Evolutionary conservation across 306 rosid species (phyloP).

Genomic region (Corylus heterophylla): DNA sequence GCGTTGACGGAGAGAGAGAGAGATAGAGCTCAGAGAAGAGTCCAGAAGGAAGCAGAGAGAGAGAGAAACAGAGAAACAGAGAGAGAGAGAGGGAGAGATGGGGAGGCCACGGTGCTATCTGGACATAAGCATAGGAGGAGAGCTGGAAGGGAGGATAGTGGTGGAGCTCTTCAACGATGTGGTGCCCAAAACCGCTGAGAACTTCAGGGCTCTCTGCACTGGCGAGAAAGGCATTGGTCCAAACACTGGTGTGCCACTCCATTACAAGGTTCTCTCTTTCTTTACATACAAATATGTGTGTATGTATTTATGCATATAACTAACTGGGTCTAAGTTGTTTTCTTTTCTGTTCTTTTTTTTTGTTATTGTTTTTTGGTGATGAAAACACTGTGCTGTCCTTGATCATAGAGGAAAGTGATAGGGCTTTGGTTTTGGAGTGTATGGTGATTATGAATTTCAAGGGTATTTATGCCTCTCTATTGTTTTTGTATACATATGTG

Average conservation of each 20-base stretch:
- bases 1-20: neutral
- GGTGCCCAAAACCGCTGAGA: slow-evolving; percentile 75
- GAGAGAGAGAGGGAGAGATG: slow-evolving; percentile 36
- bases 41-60: neutral
- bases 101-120: slow-evolving; percentile 69
- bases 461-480: neutral
- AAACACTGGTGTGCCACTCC: slow-evolving; percentile 75
- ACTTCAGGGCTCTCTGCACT: slow-evolving; percentile 90
- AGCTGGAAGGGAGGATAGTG: slow-evolving; percentile 81
- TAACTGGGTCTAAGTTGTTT: neutral
- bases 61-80: neutral
- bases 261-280: slow-evolving; percentile 61
- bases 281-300: neutral
- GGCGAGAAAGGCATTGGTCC: slow-evolving; percentile 90
- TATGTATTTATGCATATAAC: neutral
- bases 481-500: neutral
- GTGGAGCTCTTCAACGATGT: slow-evolving; percentile 72
- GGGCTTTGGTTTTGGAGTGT: neutral
- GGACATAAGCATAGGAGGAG: slow-evolving; percentile 78
- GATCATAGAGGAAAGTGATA: neutral
- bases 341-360: neutral
- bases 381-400: neutral
- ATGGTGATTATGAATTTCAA: neutral
- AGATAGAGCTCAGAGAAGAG: neutral
- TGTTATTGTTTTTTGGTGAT: too few relatives aligned